Percentiles rank a stretch among this genome's conserved stretches.
Conservation (phyloP, 108 stramenopile species). For the Fistulifera pelliculosa region DNA sequence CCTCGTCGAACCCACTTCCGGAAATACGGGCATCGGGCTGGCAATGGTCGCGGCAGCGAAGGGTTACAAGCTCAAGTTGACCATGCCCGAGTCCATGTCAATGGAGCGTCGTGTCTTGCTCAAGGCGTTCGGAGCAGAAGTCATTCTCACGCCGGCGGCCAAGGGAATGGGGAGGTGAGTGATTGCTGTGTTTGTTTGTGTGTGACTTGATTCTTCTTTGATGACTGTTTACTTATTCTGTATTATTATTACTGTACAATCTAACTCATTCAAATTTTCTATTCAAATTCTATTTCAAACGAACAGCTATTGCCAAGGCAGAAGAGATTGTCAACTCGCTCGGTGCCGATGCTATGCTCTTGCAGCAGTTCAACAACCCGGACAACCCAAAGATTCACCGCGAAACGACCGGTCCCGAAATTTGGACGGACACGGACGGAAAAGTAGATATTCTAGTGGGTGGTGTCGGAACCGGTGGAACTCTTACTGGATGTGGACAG, state of each 20-base stretch:
- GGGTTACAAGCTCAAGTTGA: conserved; percentile 77
- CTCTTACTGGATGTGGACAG: conserved; percentile 57
- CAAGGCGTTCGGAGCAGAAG: conserved; percentile 59
- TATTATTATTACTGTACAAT: not conserved
- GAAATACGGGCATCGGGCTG: conserved; percentile 92
- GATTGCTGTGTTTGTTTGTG: not conserved
- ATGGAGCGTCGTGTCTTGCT: conserved; percentile 69
- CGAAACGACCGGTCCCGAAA: conserved; percentile 81
- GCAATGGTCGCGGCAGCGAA: conserved; percentile 78
- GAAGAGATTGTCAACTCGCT: conserved; percentile 48
- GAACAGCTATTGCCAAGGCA: conserved; percentile 68
- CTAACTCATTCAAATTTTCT: not conserved
- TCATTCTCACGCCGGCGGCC: conserved; percentile 66
- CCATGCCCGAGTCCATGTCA: conserved; percentile 89
- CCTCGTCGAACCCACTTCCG: conserved; percentile 69
- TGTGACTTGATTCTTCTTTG: not conserved
- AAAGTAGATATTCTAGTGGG: conserved; percentile 60
- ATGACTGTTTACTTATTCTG: not conserved
- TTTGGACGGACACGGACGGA: conserved; percentile 66
- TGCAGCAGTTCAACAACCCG: conserved; percentile 77
- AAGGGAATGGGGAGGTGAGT: conserved; percentile 40
- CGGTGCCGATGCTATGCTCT: conserved; percentile 40
- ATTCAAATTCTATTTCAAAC: not conserved
- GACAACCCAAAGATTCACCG: conserved; percentile 77
- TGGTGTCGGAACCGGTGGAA: conserved; percentile 77